These are phyloP conservation scores for Penicillium paneum DNA, from an alignment of 2,329 filamentous ascomycete genomes.

Conservation along the genomic window DNA sequence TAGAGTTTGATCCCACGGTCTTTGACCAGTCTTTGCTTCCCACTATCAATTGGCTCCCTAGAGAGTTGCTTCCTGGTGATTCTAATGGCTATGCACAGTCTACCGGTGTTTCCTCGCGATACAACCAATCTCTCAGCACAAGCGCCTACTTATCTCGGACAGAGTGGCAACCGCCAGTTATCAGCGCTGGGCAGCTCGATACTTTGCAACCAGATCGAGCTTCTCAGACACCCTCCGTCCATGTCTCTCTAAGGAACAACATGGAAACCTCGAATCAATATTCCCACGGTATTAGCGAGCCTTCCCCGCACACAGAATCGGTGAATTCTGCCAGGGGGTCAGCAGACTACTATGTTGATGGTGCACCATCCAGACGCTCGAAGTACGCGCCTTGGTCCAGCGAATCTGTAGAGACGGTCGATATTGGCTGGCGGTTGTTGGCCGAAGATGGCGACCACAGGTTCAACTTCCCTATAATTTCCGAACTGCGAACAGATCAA, in stretches of 20 bases:
- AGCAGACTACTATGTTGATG: constrained; percentile 30
- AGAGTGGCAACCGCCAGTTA: constrained; percentile 30
- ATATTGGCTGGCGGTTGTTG: constrained; percentile 10
- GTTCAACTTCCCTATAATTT: constrained; percentile 26
- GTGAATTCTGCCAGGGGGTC: constrained; percentile 22
- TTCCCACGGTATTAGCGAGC: constrained; percentile 21
- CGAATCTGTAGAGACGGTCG: constrained; percentile 10
- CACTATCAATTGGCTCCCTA: constrained; percentile 40
- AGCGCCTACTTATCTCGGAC: constrained; percentile 20
- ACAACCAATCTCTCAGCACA: constrained; percentile 16
- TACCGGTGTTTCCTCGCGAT: constrained; percentile 14
- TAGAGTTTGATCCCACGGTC: constrained; percentile 27
- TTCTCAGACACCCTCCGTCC: constrained; percentile 21
- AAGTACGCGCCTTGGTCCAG: constrained; percentile 22
- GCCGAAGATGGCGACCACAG: constrained; percentile 7
- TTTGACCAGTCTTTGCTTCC: constrained; percentile 29
- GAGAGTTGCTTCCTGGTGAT: constrained; percentile 27
- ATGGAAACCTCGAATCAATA: constrained; percentile 21
- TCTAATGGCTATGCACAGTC: constrained; percentile 13
- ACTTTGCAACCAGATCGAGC: constrained; percentile 17
- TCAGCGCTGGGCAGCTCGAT: constrained; percentile 14
- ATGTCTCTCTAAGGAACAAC: constrained; percentile 17
- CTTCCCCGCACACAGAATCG: constrained; percentile 21
- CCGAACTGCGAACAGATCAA: constrained; percentile 17
- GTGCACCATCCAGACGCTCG: constrained; percentile 23